phyloP scores from a whole-genome alignment of 73 alveolate species.

The Tetrahymena elliotti region DNA sequence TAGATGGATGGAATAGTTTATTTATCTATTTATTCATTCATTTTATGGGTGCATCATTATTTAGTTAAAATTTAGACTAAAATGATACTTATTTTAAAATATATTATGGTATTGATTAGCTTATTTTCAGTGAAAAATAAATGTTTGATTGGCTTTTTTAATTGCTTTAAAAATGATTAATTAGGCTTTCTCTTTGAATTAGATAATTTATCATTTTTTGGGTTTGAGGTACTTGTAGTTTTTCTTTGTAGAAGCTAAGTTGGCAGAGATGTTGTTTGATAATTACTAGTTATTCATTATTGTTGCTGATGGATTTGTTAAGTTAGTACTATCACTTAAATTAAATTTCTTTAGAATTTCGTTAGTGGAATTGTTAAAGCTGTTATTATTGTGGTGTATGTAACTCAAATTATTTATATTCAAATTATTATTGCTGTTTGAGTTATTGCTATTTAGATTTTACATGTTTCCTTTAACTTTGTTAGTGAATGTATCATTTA shows the following conservation, averaged over 20 bases:
- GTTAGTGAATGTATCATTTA: background rate
- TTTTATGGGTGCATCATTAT: no score
- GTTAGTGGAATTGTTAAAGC: conserved; percentile 1
- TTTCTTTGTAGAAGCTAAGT: background rate
- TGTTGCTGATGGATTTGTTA: background rate
- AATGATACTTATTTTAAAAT: no score
- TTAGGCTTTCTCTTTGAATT: background rate
- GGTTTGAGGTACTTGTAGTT: background rate
- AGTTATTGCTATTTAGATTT: background rate
- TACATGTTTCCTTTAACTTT: background rate
- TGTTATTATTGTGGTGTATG: background rate
- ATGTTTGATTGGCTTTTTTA: background rate
- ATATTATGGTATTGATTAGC: no score
- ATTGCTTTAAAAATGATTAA: background rate
- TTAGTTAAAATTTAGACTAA: no score
- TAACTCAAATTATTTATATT: background rate
- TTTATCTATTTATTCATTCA: no score
- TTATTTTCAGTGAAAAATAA: no score
- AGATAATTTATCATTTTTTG: background rate
- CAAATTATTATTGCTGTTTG: background rate
- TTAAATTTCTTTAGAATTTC: background rate
- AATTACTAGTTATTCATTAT: background rate
- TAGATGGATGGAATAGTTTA: no score
- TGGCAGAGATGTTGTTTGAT: background rate
- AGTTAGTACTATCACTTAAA: background rate